phyloP scores from a whole-genome alignment of 73 alveolate genomes.

The Paramecium octaurelia region DNA sequence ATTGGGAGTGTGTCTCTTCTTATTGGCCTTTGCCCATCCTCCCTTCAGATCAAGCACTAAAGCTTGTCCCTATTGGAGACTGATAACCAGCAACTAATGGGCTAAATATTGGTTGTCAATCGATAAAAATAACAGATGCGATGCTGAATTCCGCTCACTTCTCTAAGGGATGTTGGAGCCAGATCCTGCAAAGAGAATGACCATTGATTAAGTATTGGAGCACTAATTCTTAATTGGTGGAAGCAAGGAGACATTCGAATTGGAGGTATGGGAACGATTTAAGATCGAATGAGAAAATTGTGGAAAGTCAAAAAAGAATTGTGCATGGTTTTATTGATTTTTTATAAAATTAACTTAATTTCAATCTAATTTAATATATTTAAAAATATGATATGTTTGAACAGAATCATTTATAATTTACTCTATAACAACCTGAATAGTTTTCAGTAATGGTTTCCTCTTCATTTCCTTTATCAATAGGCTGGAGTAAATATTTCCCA shows the following conservation, averaged over 20 bases:
- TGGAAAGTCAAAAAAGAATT: not conserved
- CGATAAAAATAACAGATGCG: not conserved
- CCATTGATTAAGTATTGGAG: not conserved
- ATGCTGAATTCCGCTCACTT: slow-evolving; percentile 37
- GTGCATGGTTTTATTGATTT: not conserved
- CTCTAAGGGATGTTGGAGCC: not conserved
- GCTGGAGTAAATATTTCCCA: not conserved
- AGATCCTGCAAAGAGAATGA: not conserved
- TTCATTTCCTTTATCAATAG: not conserved
- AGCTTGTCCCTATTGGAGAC: slow-evolving; percentile 43
- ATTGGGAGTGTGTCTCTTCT: slow-evolving; percentile 43
- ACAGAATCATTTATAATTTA: not conserved
- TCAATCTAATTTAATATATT: too few species aligned
- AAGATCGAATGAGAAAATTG: not conserved
- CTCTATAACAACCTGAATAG: not conserved
- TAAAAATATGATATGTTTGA: too few species aligned
- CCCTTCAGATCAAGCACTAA: slow-evolving; percentile 26
- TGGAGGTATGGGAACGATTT: not conserved
- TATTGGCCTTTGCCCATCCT: slow-evolving; percentile 39
- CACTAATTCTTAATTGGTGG: not conserved
- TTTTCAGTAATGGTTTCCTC: not conserved
- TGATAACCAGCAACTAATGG: not conserved
- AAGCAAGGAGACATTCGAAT: not conserved
- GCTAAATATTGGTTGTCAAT: not conserved
- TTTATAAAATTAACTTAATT: not conserved